Conservation (phyloP, 805 yeast species). For the Hanseniaspora pseudoguilliermondii region DNA sequence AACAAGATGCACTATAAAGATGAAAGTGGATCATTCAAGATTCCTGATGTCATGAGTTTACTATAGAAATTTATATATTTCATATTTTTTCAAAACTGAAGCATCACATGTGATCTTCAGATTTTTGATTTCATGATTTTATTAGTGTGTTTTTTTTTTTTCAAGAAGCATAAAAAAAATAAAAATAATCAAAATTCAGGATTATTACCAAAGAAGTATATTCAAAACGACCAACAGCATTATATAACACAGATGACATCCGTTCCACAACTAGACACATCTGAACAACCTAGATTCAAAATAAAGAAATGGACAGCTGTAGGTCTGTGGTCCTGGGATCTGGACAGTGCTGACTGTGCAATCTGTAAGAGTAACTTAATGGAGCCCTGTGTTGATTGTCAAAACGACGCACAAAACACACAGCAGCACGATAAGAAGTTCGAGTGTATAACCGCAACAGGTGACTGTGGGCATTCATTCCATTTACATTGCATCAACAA, state of each 20-base stretch:
- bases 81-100: too few relatives aligned
- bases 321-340: slow-evolving; percentile 99
- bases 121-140: too few relatives aligned
- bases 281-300: slow-evolving; percentile 56
- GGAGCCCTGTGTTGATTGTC: slow-evolving; percentile 98
- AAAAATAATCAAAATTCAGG: too few relatives aligned
- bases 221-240: too few relatives aligned
- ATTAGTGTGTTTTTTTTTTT: too few relatives aligned
- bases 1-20: not conserved
- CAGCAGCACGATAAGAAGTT: slow-evolving; percentile 35
- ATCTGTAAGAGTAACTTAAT: slow-evolving; percentile 94
- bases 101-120: too few relatives aligned
- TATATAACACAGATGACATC: not conserved
- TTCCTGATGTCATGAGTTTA: not conserved
- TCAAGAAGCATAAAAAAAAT: too few relatives aligned
- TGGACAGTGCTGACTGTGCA: slow-evolving; percentile 90
- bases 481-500: slow-evolving; percentile 92
- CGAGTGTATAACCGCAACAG: slow-evolving; percentile 94
- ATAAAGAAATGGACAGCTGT: slow-evolving; percentile 98
- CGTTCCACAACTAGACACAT: slow-evolving; percentile 16
- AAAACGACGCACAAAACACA: slow-evolving; percentile 42
- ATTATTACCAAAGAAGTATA: not conserved
- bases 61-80: not conserved
- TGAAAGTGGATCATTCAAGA: not conserved
- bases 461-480: slow-evolving; percentile 94